These are phyloP conservation scores for Lodderomyces margitis DNA, from an alignment of 1,139 yeast species.

Conservation along the genomic window DNA sequence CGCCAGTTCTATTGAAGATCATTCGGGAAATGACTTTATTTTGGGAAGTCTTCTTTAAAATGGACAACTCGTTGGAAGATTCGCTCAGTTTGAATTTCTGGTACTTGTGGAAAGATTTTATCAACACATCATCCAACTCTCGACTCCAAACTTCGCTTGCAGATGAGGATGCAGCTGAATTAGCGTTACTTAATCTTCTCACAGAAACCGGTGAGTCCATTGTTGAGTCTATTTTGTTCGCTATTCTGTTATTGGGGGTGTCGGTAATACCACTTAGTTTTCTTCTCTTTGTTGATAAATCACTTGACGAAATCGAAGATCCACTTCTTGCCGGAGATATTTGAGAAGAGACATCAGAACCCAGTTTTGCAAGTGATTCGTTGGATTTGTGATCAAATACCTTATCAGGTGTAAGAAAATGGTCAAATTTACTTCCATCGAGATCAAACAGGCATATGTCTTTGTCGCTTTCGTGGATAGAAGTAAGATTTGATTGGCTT, in stretches of 20 bases:
- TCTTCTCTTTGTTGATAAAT: slow-evolving; percentile 9
- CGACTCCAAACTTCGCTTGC: slow-evolving; percentile 33
- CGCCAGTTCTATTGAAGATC: slow-evolving; percentile 39
- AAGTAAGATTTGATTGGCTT: slow-evolving; percentile 26
- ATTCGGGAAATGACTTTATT: slow-evolving; percentile 44
- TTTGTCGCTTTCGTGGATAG: slow-evolving; percentile 27
- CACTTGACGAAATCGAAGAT: neutral
- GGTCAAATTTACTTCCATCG: slow-evolving; percentile 8
- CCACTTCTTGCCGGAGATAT: neutral
- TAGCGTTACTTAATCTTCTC: slow-evolving; percentile 16
- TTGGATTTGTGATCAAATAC: neutral
- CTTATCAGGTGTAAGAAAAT: slow-evolving; percentile 37
- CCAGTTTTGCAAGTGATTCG: neutral
- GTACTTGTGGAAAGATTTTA: slow-evolving; percentile 38
- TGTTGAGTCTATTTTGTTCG: slow-evolving; percentile 36
- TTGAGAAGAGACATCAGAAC: neutral
- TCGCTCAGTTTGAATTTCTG: slow-evolving; percentile 32
- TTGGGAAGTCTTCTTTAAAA: slow-evolving; percentile 37
- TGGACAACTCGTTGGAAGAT: slow-evolving; percentile 21
- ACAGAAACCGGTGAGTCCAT: slow-evolving; percentile 32
- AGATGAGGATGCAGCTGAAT: slow-evolving; percentile 12
- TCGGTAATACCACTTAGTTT: slow-evolving; percentile 17
- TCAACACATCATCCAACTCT: slow-evolving; percentile 36
- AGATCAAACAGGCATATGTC: neutral
- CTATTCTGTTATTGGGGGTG: slow-evolving; percentile 40